Percentiles rank a stretch among this genome's conserved stretches.
phyloP scores from a whole-genome alignment of 2,329 filamentous ascomycete species.

The Alternaria sp. region DNA sequence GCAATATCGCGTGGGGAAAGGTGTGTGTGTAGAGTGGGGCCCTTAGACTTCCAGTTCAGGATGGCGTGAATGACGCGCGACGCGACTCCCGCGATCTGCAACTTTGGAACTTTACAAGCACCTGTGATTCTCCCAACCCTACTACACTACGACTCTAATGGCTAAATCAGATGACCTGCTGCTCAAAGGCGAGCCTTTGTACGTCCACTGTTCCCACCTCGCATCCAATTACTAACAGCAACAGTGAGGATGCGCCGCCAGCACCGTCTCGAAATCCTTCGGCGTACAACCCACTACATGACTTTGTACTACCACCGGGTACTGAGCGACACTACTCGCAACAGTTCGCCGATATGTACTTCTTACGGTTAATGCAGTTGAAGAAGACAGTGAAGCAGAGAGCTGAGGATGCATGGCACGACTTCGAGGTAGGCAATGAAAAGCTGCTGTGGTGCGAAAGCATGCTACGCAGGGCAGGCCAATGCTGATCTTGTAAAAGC shows the following conservation, averaged over 20 bases:
- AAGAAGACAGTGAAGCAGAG: constrained; percentile 82
- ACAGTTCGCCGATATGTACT: constrained; percentile 98
- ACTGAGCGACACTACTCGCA: constrained; percentile 79
- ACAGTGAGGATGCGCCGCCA: constrained; percentile 39
- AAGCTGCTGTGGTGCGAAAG: neutral
- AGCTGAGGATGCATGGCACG: constrained; percentile 78
- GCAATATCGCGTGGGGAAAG: neutral
- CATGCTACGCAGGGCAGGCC: neutral
- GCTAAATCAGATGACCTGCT: constrained; percentile 30
- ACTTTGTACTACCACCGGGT: constrained; percentile 74
- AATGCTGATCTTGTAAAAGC: constrained; percentile 44
- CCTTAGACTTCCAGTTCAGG: constrained; percentile 31
- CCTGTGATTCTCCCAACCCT: constrained; percentile 1
- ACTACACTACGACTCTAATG: constrained; percentile 24
- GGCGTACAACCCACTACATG: constrained; percentile 76
- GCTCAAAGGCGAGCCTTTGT: constrained; percentile 45
- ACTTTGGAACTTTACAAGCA: constrained; percentile 18
- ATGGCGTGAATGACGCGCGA: constrained; percentile 29
- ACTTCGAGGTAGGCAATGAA: constrained; percentile 65
- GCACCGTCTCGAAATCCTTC: constrained; percentile 53
- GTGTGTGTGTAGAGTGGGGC: constrained; percentile 4
- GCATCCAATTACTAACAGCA: constrained; percentile 22
- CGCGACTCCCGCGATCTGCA: constrained; percentile 30
- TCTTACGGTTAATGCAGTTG: constrained; percentile 84
- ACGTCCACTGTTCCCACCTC: constrained; percentile 12